phyloP scores from a whole-genome alignment of 495 filamentous ascomycete genomes.

The Echria macrotheca region DNA sequence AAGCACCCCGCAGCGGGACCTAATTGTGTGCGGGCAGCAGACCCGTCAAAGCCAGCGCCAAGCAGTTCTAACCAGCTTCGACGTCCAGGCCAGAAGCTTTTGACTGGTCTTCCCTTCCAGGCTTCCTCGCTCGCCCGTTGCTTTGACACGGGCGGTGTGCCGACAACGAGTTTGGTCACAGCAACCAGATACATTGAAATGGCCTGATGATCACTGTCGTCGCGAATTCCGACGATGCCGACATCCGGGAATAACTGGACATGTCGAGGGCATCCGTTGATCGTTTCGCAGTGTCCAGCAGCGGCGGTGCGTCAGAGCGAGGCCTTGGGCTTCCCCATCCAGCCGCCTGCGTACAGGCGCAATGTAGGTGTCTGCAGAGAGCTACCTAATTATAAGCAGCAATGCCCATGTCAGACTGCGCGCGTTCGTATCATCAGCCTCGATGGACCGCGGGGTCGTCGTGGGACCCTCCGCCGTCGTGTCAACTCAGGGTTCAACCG shows the following conservation, averaged over 20 bases:
- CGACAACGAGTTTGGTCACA: not conserved
- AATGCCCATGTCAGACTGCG: slow-evolving; percentile 13
- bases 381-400: slow-evolving; percentile 15
- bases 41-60: too few species aligned
- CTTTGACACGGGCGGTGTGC: slow-evolving; percentile 10
- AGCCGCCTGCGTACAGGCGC: slow-evolving; percentile 10
- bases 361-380: slow-evolving; percentile 11
- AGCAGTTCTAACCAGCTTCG: too few species aligned
- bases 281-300: not conserved
- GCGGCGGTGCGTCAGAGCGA: slow-evolving; percentile 4
- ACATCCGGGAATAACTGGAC: not conserved
- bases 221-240: not conserved
- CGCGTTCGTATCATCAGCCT: slow-evolving; percentile 12
- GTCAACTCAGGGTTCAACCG: not conserved
- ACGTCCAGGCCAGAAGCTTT: too few species aligned
- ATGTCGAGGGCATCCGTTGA: not conserved
- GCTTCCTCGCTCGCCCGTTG: too few species aligned
- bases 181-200: not conserved
- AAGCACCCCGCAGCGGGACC: slow-evolving; percentile 20
- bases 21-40: too few species aligned
- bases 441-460: not conserved
- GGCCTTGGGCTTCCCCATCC: slow-evolving; percentile 13
- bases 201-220: not conserved
- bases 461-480: not conserved
- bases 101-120: too few species aligned